Conservation (phyloP, 2,329 filamentous ascomycete genomes). For the Scedosporium apiospermum region DNA sequence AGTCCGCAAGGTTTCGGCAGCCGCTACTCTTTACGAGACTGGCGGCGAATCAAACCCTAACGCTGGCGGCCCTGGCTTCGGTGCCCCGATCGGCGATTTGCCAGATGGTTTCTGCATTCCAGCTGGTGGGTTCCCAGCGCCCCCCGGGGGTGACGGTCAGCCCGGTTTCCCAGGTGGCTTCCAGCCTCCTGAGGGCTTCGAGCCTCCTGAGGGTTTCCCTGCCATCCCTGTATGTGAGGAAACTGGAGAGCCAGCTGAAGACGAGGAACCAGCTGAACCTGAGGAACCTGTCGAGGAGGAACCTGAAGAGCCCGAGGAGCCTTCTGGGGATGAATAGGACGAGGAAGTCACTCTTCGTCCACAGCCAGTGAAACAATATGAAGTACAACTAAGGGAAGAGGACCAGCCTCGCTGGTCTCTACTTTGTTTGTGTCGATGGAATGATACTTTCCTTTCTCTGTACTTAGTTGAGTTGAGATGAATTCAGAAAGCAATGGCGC, state of each 20-base stretch:
- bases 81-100: neutral
- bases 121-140: neutral
- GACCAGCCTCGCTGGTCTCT: no score
- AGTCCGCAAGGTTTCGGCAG: constrained; percentile 16
- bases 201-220: neutral
- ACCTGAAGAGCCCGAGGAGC: neutral
- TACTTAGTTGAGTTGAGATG: no score
- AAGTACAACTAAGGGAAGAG: no score
- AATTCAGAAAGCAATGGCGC: no score
- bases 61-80: neutral
- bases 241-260: neutral
- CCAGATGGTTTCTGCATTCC: neutral
- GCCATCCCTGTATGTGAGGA: neutral
- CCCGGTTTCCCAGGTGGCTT: neutral
- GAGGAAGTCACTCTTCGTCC: neutral
- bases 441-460: no score
- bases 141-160: neutral
- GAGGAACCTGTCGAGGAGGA: neutral
- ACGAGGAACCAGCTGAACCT: neutral
- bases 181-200: neutral
- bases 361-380: neutral
- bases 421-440: no score
- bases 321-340: neutral
- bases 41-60: constrained; percentile 21
- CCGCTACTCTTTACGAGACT: constrained; percentile 20